Evolutionary conservation across 306 rosid genomes (phyloP).

Genomic region (Quercus parvula): DNA sequence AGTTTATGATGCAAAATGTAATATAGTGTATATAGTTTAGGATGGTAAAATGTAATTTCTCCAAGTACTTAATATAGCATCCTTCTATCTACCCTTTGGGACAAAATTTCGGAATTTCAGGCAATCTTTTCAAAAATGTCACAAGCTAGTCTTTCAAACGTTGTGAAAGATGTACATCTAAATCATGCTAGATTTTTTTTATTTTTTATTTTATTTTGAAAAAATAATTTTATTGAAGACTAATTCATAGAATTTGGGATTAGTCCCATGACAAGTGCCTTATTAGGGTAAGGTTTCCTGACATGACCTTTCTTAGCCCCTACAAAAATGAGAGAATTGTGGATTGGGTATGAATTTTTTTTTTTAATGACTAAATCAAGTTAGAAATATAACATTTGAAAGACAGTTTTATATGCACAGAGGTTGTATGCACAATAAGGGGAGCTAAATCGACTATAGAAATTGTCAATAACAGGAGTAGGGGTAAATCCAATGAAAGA

Average conservation of each 20-base stretch:
- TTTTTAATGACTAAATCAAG: no score
- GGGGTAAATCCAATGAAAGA: neutral
- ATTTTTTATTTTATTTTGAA: no score
- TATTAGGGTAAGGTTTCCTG: no score
- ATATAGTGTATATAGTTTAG: no score
- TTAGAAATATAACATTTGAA: neutral
- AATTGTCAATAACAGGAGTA: neutral
- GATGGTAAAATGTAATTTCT: fast-evolving
- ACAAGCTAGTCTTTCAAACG: neutral
- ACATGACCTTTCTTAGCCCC: no score
- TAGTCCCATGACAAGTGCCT: no score
- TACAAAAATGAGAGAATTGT: no score
- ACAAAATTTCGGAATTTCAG: neutral
- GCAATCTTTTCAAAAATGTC: neutral
- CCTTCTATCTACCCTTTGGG: neutral
- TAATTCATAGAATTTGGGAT: no score
- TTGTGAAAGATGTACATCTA: neutral
- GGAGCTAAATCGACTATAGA: neutral
- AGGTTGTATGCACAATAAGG: neutral
- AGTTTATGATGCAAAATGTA: no score
- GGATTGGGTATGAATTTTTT: no score
- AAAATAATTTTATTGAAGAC: no score
- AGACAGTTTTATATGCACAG: neutral
- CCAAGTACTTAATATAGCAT: neutral
- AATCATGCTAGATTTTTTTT: neutral